Percentiles rank a stretch among this genome's conserved stretches.
These are phyloP conservation scores for Saccharomycopsis lassenensis DNA, from an alignment of 805 yeast species.

Conservation along the genomic window DNA sequence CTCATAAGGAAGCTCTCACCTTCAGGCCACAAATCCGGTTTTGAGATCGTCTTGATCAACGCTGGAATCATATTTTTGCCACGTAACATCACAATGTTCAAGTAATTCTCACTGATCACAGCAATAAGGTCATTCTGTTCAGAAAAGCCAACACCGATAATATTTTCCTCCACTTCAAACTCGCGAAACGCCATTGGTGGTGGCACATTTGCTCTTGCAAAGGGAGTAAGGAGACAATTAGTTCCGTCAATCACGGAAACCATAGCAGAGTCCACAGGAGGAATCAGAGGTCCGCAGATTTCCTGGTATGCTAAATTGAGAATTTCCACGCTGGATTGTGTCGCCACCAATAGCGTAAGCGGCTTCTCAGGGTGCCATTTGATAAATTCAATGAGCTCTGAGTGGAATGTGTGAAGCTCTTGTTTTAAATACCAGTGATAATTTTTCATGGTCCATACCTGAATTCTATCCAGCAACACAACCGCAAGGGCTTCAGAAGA, in stretches of 20 bases:
- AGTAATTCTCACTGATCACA: slow-evolving; percentile 21
- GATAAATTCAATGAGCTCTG: slow-evolving; percentile 30
- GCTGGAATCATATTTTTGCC: slow-evolving; percentile 5
- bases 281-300: slow-evolving; percentile 54
- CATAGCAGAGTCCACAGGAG: slow-evolving; percentile 70
- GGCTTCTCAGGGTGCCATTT: slow-evolving; percentile 91
- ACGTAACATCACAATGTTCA: slow-evolving; percentile 8
- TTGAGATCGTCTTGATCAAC: slow-evolving; percentile 1
- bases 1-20: slow-evolving; percentile 29
- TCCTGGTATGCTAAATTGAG: slow-evolving; percentile 57
- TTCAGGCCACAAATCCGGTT: neutral
- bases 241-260: slow-evolving; percentile 72
- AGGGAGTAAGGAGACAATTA: slow-evolving; percentile 65
- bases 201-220: slow-evolving; percentile 79
- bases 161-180: slow-evolving; percentile 41
- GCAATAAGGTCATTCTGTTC: slow-evolving; percentile 49
- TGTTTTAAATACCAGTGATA: slow-evolving; percentile 95
- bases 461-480: slow-evolving; percentile 50
- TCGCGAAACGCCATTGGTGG: slow-evolving; percentile 83
- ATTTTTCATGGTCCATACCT: slow-evolving; percentile 83
- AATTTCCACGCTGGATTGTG: slow-evolving; percentile 40
- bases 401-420: slow-evolving; percentile 31
- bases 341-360: slow-evolving; percentile 57
- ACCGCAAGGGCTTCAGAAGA: slow-evolving; percentile 72
- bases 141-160: slow-evolving; percentile 56